phyloP scores from a whole-genome alignment of 345 rosid genomes.

The Sonneratia caseolaris region DNA sequence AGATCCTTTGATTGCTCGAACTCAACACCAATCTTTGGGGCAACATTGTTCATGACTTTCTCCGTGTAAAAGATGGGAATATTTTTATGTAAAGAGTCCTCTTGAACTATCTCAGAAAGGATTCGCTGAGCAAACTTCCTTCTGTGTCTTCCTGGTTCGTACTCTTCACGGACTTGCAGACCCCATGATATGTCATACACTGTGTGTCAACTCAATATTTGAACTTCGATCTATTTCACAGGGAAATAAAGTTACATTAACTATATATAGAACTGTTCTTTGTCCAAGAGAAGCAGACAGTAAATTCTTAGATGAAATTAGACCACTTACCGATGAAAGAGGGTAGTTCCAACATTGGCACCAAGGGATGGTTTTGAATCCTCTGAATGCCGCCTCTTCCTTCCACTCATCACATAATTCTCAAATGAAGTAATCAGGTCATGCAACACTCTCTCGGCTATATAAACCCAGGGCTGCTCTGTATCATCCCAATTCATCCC shows the following conservation, averaged over 20 bases:
- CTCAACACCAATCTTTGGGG: constrained; percentile 4
- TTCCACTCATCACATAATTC: constrained; percentile 8
- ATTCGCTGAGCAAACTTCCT: constrained; percentile 1
- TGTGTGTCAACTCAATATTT: background rate
- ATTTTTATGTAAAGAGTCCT: constrained; percentile 12
- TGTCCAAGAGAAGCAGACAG: background rate
- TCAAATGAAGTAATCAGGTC: constrained; percentile 15
- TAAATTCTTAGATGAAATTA: background rate
- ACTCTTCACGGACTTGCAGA: constrained; percentile 7
- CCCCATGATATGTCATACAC: background rate
- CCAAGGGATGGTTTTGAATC: constrained; percentile 15
- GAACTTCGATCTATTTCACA: background rate
- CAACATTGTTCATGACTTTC: constrained; percentile 8
- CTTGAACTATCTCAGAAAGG: constrained; percentile 9
- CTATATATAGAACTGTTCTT: background rate
- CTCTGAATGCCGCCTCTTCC: constrained; percentile 1
- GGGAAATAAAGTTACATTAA: background rate
- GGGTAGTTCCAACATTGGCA: constrained; percentile 22
- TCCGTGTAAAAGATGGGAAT: constrained; percentile 12
- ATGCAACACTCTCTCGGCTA: constrained; percentile 16
- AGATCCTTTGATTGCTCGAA: constrained; percentile 3
- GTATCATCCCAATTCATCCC: background rate
- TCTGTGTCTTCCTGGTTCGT: constrained; percentile 3
- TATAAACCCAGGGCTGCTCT: constrained; percentile 10
- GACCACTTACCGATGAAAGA: constrained; percentile 13